Conservation (phyloP, 192 early-diverging fungal species). For the Fimicolochytrium jonesii region DNA sequence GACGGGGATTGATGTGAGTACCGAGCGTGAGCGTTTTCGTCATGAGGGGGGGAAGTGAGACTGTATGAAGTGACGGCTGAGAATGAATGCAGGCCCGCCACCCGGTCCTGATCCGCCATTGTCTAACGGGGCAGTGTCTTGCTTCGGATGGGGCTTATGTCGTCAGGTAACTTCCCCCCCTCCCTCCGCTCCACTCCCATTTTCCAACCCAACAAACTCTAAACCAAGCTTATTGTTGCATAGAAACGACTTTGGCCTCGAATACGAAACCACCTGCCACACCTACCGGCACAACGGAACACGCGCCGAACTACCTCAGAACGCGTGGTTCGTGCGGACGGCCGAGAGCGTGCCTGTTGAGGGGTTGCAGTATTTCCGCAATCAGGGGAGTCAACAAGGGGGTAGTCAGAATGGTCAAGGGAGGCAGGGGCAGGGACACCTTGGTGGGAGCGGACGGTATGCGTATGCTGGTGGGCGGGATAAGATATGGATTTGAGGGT, state of each 20-base stretch:
- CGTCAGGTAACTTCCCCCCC: conserved; percentile 18
- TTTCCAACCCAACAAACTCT: background rate
- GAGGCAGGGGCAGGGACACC: too few relatives aligned
- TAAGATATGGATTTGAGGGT: too few relatives aligned
- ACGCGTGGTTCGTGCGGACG: conserved; percentile 21
- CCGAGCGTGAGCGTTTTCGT: too few relatives aligned
- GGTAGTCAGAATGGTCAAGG: too few relatives aligned
- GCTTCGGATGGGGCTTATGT: conserved; percentile 23
- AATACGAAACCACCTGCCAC: conserved; percentile 36
- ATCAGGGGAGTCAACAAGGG: too few relatives aligned
- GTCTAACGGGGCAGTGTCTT: conserved; percentile 27
- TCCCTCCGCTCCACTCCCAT: background rate
- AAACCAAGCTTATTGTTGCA: background rate
- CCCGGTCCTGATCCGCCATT: conserved; percentile 33
- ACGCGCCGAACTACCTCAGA: conserved; percentile 13
- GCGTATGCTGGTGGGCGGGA: too few relatives aligned
- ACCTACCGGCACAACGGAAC: conserved; percentile 17
- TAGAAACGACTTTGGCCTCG: conserved; percentile 41
- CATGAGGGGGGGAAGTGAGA: too few relatives aligned
- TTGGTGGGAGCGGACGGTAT: too few relatives aligned
- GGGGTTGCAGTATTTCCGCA: too few relatives aligned
- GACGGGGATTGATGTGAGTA: conserved; percentile 18
- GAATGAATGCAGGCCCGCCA: too few relatives aligned
- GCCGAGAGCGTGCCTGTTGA: too few relatives aligned
- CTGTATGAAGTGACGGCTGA: too few relatives aligned